A percentile compares a stretch with the other conserved stretches of the same genome.
These are phyloP conservation scores for Globisporangium radiosum DNA, from an alignment of 352 stramenopile genomes.

Conservation along the genomic window DNA sequence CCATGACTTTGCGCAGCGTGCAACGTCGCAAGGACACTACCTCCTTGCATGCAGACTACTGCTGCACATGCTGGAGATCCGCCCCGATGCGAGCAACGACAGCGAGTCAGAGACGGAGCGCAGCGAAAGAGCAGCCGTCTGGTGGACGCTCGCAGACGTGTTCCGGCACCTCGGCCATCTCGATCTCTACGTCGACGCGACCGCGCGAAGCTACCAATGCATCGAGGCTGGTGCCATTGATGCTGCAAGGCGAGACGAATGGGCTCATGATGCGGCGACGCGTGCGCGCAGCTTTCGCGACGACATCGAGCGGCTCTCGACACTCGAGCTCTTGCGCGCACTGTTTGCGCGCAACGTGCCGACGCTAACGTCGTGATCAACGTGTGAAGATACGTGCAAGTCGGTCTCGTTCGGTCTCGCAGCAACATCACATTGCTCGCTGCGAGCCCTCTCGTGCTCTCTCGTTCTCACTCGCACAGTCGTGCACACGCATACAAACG, in stretches of 20 bases:
- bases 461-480: too few relatives aligned
- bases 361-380: too few relatives aligned
- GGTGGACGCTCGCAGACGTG: conserved; percentile 50
- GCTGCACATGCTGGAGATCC: conserved; percentile 37
- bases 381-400: too few relatives aligned
- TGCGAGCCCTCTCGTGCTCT: too few relatives aligned
- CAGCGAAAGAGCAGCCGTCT: conserved; percentile 21
- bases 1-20: conserved; percentile 40
- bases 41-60: conserved; percentile 35
- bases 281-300: conserved; percentile 10
- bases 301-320: conserved; percentile 13
- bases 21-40: conserved; percentile 41
- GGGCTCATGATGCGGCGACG: conserved; percentile 12
- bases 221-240: not conserved
- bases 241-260: conserved; percentile 1
- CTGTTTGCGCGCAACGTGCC: not conserved
- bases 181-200: conserved; percentile 43
- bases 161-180: conserved; percentile 55
- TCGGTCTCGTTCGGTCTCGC: too few relatives aligned
- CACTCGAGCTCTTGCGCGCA: conserved; percentile 8
- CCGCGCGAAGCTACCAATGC: conserved; percentile 16
- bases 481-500: too few relatives aligned
- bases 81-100: not conserved
- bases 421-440: too few relatives aligned
- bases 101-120: not conserved